Evolutionary conservation across 805 yeast genomes (phyloP), one percentile per base, ranked within the genome.

Genomic region (Tetrapisispora phaffii): DNA sequence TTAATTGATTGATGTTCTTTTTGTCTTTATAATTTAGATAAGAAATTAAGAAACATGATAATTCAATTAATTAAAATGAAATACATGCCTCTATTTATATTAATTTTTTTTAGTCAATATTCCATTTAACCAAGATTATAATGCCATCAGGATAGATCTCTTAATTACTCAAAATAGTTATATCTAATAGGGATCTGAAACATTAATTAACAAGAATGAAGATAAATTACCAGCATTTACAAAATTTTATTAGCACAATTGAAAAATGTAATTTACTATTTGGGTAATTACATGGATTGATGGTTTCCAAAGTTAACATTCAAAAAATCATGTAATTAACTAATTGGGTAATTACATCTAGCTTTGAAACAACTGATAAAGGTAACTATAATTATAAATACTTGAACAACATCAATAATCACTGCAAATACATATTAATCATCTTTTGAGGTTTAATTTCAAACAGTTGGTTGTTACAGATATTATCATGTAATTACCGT

Each of bases 1-100:
- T 34, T 32, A 20, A 32, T 36, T 45, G 39, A 6, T 38, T 39
- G 45, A 36, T 41, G 45, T 20, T 45, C 33, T 41, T 42, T 20
- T 44, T n/a, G 10, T 22, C 6, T 16, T 26, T 20, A 7, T 29
- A 17, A 29, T 7, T 26, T 9, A 22, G 17, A 35, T 29, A 36
- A 20, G 24, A 19, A 9, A 29, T 7, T 36, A 16, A n/a, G n/a
- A 28, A 29, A 17, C 6, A 8, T 10, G 21, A 24, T 26, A 5
- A 7, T 34, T 35, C 16, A 36, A 21, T n/a, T n/a, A 8, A 15
- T 15, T 33, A 16, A 13, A 3, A 13, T 19, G n/a, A 8, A 36
- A 36, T 9, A 7, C 7, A 22, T 17, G 34, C 22, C 28, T 41
- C 37, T 34, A 34, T 41, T 26, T 23, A 24, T 41, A 41, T 41